Base-by-base conservation (phyloP, 83 land plant species). In the Isoetes engelmannii region DNA sequence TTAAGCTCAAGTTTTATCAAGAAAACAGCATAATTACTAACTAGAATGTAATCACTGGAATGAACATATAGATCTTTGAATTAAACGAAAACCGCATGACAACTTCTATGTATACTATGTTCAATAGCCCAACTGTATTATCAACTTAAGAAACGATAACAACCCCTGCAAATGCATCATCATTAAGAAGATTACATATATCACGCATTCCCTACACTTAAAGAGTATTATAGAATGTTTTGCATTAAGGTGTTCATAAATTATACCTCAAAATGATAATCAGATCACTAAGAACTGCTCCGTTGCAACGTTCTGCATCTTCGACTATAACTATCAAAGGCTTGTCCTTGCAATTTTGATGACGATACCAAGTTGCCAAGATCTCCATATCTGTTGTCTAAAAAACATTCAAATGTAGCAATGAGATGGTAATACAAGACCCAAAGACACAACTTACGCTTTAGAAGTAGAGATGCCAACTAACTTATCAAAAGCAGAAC, bases 351-450 rank as follows among this genome's bases (percentile, higher is more conserved):
- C 72, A 78, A 47, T 12, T 73, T 59, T 80, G 82, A 58, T 90
- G 85, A 47, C 71, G 50, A 64, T 90, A 70, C 96, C 96, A 90
- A 65, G 89, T 82, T 62, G 92, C 86, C 63, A 87, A 70, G 55
- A 83, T 75, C 21, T 84, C 81, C 47, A 90, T 81, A 67, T 90
- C 96, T 80, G 92, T 74, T 55, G 81, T 82, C 94, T 89, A 76
- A 41, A 59, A 12, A 41, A 60, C 45, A 75, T 49, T 47, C 67
- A 72, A 12, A 37, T 4, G 45, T 19, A 15, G 37, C 41, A 63
- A 61, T 28, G 49, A 17, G 55, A 12, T 7, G 28, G 45, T 17
- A 17, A 20, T 15, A 20, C 19, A 68, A 8, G 47, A 53, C 5
- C 69, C 43, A 55, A n/a, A 47, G 7, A 28, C 0, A 42, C 6